Conservation (phyloP, 2,329 filamentous ascomycete genomes). For the Xylariomycetidae sp. region DNA sequence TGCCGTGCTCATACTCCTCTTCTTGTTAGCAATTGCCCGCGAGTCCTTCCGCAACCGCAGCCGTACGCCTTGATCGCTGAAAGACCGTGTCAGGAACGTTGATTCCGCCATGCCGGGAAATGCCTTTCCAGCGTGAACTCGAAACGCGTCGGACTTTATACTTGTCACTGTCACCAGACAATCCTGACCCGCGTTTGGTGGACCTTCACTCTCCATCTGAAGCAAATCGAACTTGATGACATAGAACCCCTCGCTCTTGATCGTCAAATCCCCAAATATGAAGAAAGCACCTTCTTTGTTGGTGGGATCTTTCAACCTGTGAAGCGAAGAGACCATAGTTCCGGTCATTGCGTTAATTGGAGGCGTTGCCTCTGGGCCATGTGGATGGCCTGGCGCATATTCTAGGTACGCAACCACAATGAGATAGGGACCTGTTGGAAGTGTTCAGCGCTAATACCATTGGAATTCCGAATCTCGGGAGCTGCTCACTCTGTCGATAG, state of each 20-base stretch:
- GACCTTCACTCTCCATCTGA: slow-evolving; percentile 50
- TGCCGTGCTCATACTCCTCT: slow-evolving; percentile 31
- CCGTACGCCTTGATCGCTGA: slow-evolving; percentile 83
- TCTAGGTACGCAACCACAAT: slow-evolving; percentile 27
- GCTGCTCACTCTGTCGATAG: slow-evolving; percentile 55
- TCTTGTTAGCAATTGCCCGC: slow-evolving; percentile 49
- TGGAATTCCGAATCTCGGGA: background rate
- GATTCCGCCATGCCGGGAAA: slow-evolving; percentile 80
- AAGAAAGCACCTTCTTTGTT: slow-evolving; percentile 82
- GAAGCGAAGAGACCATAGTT: slow-evolving; percentile 73
- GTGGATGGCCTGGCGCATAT: slow-evolving; percentile 36
- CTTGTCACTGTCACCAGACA: slow-evolving; percentile 24
- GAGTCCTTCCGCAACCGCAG: slow-evolving; percentile 80
- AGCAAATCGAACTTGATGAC: slow-evolving; percentile 74
- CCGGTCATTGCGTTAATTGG: slow-evolving; percentile 57
- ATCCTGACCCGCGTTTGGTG: slow-evolving; percentile 12
- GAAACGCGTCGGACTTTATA: slow-evolving; percentile 53
- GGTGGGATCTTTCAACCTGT: slow-evolving; percentile 73
- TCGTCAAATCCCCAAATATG: slow-evolving; percentile 83
- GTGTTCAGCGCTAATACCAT: slow-evolving; percentile 8
- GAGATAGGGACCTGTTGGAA: slow-evolving; percentile 25
- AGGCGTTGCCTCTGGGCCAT: slow-evolving; percentile 32
- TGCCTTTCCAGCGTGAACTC: slow-evolving; percentile 59
- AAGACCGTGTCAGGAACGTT: slow-evolving; percentile 73
- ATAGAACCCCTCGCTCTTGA: slow-evolving; percentile 68